Evolutionary conservation across 805 yeast genomes (phyloP).

Genomic region (Barnettozyma vustinii): DNA sequence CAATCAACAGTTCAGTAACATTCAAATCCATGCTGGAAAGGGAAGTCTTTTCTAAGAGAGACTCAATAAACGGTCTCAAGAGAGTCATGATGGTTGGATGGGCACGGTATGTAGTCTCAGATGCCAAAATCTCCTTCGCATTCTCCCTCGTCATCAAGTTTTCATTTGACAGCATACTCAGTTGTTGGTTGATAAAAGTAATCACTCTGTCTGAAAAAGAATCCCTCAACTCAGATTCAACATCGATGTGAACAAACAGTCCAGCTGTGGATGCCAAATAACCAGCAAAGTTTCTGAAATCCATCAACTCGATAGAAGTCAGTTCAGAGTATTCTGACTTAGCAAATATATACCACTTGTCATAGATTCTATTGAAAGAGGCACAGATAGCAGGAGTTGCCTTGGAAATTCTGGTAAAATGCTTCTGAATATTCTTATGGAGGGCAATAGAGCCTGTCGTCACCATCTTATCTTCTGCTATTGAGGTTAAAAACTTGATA

Average conservation of each 20-base stretch:
- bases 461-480: conserved; percentile 49
- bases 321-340: conserved; percentile 20
- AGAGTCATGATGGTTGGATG: conserved; percentile 43
- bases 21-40: conserved; percentile 27
- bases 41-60: conserved; percentile 22
- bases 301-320: conserved; percentile 33
- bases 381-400: conserved; percentile 33
- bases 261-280: conserved; percentile 69
- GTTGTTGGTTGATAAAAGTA: conserved; percentile 46
- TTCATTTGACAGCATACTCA: conserved; percentile 41
- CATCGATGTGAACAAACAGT: conserved; percentile 38
- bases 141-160: conserved; percentile 59
- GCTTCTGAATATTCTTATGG: conserved; percentile 56
- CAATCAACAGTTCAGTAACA: conserved; percentile 44
- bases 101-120: conserved; percentile 57
- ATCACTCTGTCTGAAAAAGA: conserved; percentile 35
- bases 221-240: conserved; percentile 21
- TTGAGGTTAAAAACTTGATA: conserved; percentile 33
- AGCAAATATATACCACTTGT: conserved; percentile 37
- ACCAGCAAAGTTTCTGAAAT: conserved; percentile 66
- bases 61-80: conserved; percentile 34
- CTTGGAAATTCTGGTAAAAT: conserved; percentile 22
- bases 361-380: conserved; percentile 42
- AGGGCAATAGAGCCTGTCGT: conserved; percentile 70
- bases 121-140: conserved; percentile 63